Percentiles rank a stretch among this genome's conserved stretches.
These are phyloP conservation scores for Rosa persica DNA, from an alignment of 306 rosid genomes.

Conservation along the genomic window DNA sequence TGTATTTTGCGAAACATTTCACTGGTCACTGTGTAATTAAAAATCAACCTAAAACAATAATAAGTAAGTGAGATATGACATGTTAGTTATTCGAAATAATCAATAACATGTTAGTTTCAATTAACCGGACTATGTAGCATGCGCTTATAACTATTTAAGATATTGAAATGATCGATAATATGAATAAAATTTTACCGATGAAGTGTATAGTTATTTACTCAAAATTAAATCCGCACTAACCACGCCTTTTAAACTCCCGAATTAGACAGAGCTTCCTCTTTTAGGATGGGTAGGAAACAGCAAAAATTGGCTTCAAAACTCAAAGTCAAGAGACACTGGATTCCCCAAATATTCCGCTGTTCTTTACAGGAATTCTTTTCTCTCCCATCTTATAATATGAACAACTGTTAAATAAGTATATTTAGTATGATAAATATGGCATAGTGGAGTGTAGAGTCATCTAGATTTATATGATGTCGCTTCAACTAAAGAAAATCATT, in stretches of 20 bases:
- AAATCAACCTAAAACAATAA: too few relatives aligned
- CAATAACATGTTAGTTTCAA: too few relatives aligned
- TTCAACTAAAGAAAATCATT: not conserved
- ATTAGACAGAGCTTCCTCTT: not conserved
- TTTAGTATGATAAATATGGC: not conserved
- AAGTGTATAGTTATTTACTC: not conserved
- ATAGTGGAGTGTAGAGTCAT: not conserved
- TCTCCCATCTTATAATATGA: not conserved
- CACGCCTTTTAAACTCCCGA: not conserved
- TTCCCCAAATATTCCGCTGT: not conserved
- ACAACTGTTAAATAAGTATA: not conserved
- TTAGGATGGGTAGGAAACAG: not conserved
- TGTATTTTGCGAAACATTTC: too few relatives aligned
- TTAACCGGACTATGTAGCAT: not conserved
- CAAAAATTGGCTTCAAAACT: not conserved
- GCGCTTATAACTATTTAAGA: too few relatives aligned
- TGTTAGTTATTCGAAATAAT: too few relatives aligned
- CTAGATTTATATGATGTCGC: not conserved
- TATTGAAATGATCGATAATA: too few relatives aligned
- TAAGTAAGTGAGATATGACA: too few relatives aligned
- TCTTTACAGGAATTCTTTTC: not conserved
- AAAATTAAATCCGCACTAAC: not conserved
- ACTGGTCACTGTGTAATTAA: too few relatives aligned
- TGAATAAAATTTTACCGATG: too few relatives aligned
- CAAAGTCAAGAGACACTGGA: not conserved